Evolutionary conservation across 75 land plant species (phyloP).

Genomic region (Pinus tabuliformis): DNA sequence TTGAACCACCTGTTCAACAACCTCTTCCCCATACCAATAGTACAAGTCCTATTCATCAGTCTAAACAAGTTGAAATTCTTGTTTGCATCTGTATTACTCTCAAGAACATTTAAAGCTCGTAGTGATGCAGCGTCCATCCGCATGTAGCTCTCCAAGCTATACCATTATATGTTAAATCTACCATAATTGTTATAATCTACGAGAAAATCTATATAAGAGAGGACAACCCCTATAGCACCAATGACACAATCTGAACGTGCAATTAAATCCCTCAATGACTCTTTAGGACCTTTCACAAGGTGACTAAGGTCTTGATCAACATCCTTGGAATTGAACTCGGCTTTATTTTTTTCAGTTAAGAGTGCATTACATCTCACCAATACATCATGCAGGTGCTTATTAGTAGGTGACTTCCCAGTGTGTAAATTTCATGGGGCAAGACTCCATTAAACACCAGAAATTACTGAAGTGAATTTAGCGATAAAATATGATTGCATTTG

Average conservation of each 20-base stretch:
- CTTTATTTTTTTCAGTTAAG: conserved; percentile 85
- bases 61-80: conserved; percentile 95
- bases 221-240: conserved; percentile 72
- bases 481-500: too few species aligned
- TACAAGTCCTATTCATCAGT: conserved; percentile 97
- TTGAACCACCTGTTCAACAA: conserved; percentile 95
- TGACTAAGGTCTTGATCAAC: conserved; percentile 82
- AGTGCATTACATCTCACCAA: conserved; percentile 73
- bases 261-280: conserved; percentile 76
- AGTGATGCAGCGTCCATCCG: conserved; percentile 95
- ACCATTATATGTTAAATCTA: conserved; percentile 62
- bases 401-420: conserved; percentile 49
- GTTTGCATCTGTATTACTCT: conserved; percentile 90
- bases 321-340: conserved; percentile 82
- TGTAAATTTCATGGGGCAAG: too few species aligned
- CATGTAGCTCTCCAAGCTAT: conserved; percentile 79
- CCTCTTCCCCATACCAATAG: conserved; percentile 97
- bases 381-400: conserved; percentile 60
- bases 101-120: conserved; percentile 87
- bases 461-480: too few species aligned
- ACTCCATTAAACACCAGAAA: too few species aligned
- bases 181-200: conserved; percentile 92
- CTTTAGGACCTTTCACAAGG: conserved; percentile 82
- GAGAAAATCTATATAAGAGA: conserved; percentile 82
- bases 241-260: conserved; percentile 67